A percentile compares a stretch with the other conserved stretches of the same genome.
phyloP scores from a whole-genome alignment of 345 rosid species.

The Psidium guajava region DNA sequence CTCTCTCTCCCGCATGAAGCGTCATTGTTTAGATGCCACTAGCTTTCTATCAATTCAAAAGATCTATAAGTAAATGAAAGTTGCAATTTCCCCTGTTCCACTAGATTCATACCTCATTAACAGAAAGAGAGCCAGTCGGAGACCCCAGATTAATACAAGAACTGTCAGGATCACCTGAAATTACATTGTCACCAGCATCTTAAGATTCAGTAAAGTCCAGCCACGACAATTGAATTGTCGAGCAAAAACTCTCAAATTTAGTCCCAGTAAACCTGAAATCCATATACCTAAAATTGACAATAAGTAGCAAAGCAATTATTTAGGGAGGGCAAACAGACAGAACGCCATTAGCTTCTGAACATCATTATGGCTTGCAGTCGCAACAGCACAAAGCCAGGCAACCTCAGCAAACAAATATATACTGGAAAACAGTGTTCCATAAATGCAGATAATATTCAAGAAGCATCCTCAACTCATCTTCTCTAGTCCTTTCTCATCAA shows the following conservation, averaged over 20 bases:
- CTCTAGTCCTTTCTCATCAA: not conserved
- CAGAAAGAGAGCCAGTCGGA: conserved; percentile 71
- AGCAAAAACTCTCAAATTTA: not conserved
- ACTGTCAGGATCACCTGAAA: conserved; percentile 63
- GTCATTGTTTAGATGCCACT: not conserved
- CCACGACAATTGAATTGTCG: not conserved
- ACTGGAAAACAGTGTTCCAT: not conserved
- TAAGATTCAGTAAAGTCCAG: not conserved
- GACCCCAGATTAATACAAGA: conserved; percentile 73
- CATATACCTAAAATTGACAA: not conserved
- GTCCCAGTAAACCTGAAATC: not conserved
- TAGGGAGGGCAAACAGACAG: not conserved
- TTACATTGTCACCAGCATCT: not conserved
- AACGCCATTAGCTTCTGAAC: not conserved
- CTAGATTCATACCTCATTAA: conserved; percentile 47
- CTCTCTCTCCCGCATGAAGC: not conserved
- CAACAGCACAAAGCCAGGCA: not conserved
- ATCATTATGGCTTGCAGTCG: not conserved
- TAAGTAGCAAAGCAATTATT: not conserved
- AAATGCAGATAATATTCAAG: not conserved
- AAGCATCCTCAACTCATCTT: not conserved
- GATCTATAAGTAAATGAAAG: not conserved
- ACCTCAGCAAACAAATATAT: not conserved
- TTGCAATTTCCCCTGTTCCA: not conserved
- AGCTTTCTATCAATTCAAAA: not conserved